phyloP scores from a whole-genome alignment of 164 flowering plant species.

The Nelumbo lutea region DNA sequence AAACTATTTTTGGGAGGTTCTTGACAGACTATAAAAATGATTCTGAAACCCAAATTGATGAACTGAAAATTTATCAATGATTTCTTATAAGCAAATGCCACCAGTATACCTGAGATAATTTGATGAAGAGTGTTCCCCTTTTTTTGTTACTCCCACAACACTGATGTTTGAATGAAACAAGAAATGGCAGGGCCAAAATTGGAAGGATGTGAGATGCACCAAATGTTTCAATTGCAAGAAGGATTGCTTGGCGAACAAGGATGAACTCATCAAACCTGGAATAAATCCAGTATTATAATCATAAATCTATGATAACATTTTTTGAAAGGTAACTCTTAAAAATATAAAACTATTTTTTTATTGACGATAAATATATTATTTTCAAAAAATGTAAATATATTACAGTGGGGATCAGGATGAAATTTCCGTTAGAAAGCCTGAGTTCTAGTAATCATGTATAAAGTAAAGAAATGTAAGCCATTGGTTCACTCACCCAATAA shows the following conservation, averaged over 20 bases:
- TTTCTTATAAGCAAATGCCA: not conserved
- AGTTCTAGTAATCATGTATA: no score
- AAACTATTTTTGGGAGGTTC: no score
- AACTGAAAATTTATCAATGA: not conserved
- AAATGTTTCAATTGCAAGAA: slow-evolving; percentile 87
- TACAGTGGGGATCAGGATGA: no score
- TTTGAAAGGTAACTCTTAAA: no score
- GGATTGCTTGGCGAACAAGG: slow-evolving; percentile 76
- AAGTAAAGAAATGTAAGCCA: not conserved
- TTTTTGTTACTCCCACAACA: slow-evolving; percentile 8
- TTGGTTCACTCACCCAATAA: slow-evolving; percentile 72
- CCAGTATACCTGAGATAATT: slow-evolving; percentile 51
- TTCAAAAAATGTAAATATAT: no score
- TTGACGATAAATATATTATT: no score
- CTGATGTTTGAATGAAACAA: slow-evolving; percentile 31
- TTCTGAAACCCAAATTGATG: not conserved
- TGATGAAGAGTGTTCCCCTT: slow-evolving; percentile 21
- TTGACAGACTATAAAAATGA: not conserved
- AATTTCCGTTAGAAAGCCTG: no score
- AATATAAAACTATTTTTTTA: no score
- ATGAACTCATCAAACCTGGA: slow-evolving; percentile 89
- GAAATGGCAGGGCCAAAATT: slow-evolving; percentile 71
- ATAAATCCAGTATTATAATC: slow-evolving; percentile 6
- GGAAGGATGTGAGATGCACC: slow-evolving; percentile 86
- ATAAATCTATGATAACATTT: not conserved